Evolutionary conservation across 169 alveolate species (phyloP).

Genomic region (Amoebophrya sp.): DNA sequence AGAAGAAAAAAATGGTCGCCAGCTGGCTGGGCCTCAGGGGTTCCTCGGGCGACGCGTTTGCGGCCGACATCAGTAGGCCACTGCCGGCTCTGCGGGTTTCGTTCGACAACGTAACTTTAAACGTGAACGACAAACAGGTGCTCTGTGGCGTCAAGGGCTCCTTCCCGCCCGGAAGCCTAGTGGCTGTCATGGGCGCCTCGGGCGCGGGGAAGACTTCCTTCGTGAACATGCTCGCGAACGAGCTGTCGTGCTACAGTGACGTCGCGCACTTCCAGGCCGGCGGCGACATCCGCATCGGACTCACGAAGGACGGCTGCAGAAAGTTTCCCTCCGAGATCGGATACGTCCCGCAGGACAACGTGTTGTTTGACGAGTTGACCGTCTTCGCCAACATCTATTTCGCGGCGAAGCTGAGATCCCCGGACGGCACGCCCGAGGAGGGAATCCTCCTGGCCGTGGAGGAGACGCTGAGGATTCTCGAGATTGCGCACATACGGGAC

Average conservation of each 20-base stretch:
- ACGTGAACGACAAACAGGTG: too few species aligned
- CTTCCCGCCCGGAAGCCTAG: conserved; percentile 10
- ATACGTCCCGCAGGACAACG: conserved; percentile 60
- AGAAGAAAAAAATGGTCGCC: too few species aligned
- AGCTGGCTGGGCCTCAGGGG: too few species aligned
- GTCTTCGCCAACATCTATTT: conserved; percentile 51
- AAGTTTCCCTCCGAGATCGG: conserved; percentile 34
- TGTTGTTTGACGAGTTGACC: conserved; percentile 49
- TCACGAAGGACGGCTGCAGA: conserved; percentile 18
- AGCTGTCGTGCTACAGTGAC: conserved; percentile 21
- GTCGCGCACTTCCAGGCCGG: not conserved
- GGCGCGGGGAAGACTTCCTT: conserved; percentile 78
- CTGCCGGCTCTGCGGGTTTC: too few species aligned
- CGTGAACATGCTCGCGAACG: conserved; percentile 55
- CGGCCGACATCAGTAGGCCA: too few species aligned
- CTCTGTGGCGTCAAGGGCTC: not conserved
- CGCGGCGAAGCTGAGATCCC: conserved; percentile 48
- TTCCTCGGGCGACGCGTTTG: too few species aligned
- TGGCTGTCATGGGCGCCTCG: conserved; percentile 41
- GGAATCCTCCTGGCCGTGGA: conserved; percentile 6
- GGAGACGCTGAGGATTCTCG: conserved; percentile 28
- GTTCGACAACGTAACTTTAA: too few species aligned
- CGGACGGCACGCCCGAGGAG: conserved; percentile 9
- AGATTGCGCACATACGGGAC: conserved; percentile 35
- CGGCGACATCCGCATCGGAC: conserved; percentile 24